phyloP scores from a whole-genome alignment of 192 early-diverging fungal species.

The Entomortierella lignicola region DNA sequence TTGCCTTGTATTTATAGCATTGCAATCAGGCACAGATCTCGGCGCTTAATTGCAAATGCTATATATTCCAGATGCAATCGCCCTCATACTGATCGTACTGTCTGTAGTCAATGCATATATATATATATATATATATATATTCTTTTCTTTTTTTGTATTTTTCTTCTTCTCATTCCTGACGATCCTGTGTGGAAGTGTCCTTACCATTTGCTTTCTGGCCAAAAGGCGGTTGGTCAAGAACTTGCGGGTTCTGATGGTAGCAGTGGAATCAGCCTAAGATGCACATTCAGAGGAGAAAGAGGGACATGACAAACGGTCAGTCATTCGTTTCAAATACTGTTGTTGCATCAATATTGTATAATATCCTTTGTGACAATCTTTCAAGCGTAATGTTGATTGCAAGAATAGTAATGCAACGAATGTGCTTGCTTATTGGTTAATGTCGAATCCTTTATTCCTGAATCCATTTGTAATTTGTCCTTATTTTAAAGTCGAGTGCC shows the following conservation, averaged over 20 bases:
- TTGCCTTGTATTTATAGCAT: constrained; percentile 61
- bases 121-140: no score
- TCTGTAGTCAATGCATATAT: constrained; percentile 76
- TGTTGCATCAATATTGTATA: not conserved
- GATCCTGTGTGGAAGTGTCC: constrained; percentile 24
- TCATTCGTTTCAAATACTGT: not conserved
- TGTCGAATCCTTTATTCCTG: no score
- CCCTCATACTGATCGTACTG: not conserved
- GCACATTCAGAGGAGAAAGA: not conserved
- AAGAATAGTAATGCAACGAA: no score
- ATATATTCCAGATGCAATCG: not conserved
- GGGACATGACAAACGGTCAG: constrained; percentile 4
- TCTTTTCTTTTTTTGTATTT: not conserved
- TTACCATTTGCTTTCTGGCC: constrained; percentile 96
- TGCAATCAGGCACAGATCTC: not conserved
- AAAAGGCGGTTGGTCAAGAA: constrained; percentile 99
- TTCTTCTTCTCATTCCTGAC: not conserved
- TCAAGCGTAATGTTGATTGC: not conserved
- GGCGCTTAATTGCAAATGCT: not conserved
- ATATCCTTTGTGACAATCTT: not conserved
- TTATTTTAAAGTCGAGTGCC: no score
- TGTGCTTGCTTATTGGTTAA: no score
- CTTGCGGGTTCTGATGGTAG: constrained; percentile 98
- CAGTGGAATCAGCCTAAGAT: constrained; percentile 65
- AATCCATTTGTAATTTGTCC: no score